Conservation (phyloP, 2,329 filamentous ascomycete genomes). For the Akanthomyces muscarius region DNA sequence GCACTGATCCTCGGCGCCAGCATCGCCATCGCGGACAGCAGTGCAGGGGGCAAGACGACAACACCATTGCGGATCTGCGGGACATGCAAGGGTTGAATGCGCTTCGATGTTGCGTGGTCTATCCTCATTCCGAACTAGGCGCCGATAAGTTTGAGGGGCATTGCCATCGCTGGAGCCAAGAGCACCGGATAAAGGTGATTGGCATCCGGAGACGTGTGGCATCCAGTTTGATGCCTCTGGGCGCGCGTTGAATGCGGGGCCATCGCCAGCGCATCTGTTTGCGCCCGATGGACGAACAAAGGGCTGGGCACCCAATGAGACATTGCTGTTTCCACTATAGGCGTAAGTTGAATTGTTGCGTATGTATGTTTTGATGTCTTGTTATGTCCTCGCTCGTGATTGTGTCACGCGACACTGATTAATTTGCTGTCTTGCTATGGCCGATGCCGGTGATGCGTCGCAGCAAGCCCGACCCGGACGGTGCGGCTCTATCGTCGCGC, state of each 20-base stretch:
- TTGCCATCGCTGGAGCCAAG: slow-evolving; percentile 7
- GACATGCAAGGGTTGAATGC: background rate
- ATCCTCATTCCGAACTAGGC: slow-evolving; percentile 6
- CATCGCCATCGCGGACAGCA: slow-evolving; percentile 14
- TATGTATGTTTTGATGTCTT: too few species aligned
- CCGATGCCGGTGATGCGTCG: background rate
- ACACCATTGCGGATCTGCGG: background rate
- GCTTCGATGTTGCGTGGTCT: background rate
- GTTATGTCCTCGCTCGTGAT: too few species aligned
- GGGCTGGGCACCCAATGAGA: background rate
- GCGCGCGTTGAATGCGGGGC: slow-evolving; percentile 4
- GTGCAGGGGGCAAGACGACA: slow-evolving; percentile 1
- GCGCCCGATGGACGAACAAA: background rate
- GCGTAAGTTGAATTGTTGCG: background rate
- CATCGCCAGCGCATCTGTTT: background rate
- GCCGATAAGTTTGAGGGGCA: slow-evolving; percentile 1
- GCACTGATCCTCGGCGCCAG: slow-evolving; percentile 1
- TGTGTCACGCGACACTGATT: background rate
- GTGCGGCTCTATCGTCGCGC: background rate
- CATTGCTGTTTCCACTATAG: background rate
- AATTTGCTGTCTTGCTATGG: background rate
- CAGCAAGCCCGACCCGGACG: too few species aligned
- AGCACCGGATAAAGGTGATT: slow-evolving; percentile 1
- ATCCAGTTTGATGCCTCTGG: slow-evolving; percentile 2
- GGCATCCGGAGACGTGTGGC: slow-evolving; percentile 7